A percentile compares a stretch with the other conserved stretches of the same genome.
These are phyloP conservation scores for Ustilago hordei DNA, from an alignment of 1,284 basidiomycete species.

Conservation along the genomic window DNA sequence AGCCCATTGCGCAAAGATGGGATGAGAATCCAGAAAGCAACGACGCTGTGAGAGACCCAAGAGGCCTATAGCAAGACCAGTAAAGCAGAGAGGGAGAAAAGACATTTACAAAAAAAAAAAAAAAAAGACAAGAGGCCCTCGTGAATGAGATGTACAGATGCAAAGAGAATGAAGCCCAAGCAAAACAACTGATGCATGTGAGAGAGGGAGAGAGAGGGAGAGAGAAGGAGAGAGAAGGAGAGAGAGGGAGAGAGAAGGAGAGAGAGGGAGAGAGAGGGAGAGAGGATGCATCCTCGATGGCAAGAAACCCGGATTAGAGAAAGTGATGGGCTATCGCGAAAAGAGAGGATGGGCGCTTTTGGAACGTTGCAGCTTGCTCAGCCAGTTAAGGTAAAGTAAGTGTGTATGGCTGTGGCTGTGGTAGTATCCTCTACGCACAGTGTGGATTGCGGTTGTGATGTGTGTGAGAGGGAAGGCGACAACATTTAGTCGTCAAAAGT, in stretches of 20 bases:
- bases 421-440: constrained; percentile 13
- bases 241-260: constrained; percentile 6
- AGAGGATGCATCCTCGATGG: constrained; percentile 12
- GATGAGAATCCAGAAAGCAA: constrained; percentile 1
- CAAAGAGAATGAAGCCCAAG: constrained; percentile 8
- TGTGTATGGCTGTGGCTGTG: background rate
- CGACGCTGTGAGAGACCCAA: constrained; percentile 13
- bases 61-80: background rate
- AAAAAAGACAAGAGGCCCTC: constrained; percentile 8
- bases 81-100: constrained; percentile 3
- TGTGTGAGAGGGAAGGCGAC: background rate
- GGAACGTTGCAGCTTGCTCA: background rate
- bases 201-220: constrained; percentile 14
- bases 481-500: constrained; percentile 75
- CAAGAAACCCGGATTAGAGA: constrained; percentile 8
- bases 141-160: constrained; percentile 22
- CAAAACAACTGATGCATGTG: background rate
- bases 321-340: background rate
- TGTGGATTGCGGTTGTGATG: background rate
- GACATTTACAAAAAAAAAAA: constrained; percentile 25
- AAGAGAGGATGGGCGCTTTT: constrained; percentile 40
- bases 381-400: background rate
- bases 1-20: constrained; percentile 33
- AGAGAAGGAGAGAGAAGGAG: background rate
- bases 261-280: constrained; percentile 2